These are phyloP conservation scores for Albophoma yamanashiensis DNA, from an alignment of 2,329 filamentous ascomycete species.

Conservation along the genomic window DNA sequence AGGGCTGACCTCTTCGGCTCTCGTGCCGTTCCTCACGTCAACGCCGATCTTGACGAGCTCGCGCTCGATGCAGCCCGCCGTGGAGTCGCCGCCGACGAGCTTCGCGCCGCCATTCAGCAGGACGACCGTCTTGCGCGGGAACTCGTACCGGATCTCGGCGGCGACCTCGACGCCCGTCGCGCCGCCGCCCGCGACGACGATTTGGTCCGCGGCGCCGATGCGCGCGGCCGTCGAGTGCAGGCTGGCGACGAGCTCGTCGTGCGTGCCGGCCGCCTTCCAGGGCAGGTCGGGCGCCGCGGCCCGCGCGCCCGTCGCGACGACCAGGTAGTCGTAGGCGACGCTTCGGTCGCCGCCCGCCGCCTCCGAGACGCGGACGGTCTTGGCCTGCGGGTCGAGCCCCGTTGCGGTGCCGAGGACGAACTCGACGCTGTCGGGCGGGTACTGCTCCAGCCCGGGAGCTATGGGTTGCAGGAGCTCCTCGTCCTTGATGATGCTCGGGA, in stretches of 20 bases:
- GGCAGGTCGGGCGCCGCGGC: constrained; percentile 28
- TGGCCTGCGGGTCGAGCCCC: constrained; percentile 24
- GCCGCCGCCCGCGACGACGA: constrained; percentile 47
- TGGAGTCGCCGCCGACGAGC: constrained; percentile 32
- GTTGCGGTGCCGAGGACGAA: constrained; percentile 40
- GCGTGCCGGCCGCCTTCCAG: constrained; percentile 39
- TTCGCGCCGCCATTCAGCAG: constrained; percentile 31
- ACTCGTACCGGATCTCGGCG: constrained; percentile 43
- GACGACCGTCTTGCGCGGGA: constrained; percentile 36
- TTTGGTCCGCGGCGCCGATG: constrained; percentile 34
- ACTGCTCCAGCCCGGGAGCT: constrained; percentile 35
- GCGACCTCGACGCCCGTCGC: constrained; percentile 45
- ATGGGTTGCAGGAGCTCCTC: constrained; percentile 40
- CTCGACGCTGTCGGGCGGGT: constrained; percentile 37
- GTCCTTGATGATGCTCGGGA: constrained; percentile 37
- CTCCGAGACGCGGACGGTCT: constrained; percentile 29
- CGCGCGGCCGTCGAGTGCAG: constrained; percentile 29
- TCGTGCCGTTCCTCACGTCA: constrained; percentile 29
- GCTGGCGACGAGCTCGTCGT: constrained; percentile 30
- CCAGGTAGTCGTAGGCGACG: constrained; percentile 43
- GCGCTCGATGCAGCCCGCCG: constrained; percentile 28
- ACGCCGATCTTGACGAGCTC: constrained; percentile 46
- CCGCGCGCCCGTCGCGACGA: constrained; percentile 45
- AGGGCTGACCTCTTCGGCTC: constrained; percentile 24
- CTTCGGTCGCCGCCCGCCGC: constrained; percentile 13